Conservation (phyloP, 2,329 filamentous ascomycete genomes). For the Ramularia endophylla region DNA sequence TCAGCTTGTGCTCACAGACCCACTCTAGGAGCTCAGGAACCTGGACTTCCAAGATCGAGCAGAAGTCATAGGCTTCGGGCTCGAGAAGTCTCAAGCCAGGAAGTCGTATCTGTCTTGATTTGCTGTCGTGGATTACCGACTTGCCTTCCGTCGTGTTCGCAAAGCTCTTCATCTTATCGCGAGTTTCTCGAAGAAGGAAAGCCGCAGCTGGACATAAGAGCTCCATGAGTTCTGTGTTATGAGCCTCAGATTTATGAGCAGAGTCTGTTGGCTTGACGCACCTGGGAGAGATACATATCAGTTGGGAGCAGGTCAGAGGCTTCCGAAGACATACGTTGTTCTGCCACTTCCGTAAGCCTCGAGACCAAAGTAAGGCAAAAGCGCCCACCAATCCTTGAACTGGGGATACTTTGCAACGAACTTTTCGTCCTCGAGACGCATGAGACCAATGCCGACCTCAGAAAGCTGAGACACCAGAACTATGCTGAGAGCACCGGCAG, state of each 20-base stretch:
- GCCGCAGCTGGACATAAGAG: slow-evolving; percentile 1
- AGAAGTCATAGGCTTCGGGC: neutral
- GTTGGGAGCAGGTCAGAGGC: too few relatives aligned
- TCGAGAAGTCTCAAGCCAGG: neutral
- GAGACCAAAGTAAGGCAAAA: neutral
- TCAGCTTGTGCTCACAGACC: neutral
- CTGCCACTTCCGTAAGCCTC: neutral
- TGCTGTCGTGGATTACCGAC: neutral
- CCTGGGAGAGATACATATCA: neutral
- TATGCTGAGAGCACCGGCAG: neutral
- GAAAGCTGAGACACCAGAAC: neutral
- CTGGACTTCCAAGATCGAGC: neutral
- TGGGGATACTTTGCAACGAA: slow-evolving; percentile 1
- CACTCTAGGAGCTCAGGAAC: neutral
- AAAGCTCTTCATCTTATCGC: neutral
- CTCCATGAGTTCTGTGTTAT: neutral
- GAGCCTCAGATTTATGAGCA: neutral
- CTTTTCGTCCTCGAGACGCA: slow-evolving; percentile 1
- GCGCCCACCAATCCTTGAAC: neutral
- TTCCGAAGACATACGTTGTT: neutral
- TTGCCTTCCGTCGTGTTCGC: neutral
- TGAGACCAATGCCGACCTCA: neutral
- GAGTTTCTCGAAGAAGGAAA: slow-evolving; percentile 1
- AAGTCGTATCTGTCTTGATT: neutral
- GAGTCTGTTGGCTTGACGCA: neutral